These are phyloP conservation scores for Neofusicoccum kwambonambiense DNA, from an alignment of 2,329 filamentous ascomycete species.

Conservation along the genomic window DNA sequence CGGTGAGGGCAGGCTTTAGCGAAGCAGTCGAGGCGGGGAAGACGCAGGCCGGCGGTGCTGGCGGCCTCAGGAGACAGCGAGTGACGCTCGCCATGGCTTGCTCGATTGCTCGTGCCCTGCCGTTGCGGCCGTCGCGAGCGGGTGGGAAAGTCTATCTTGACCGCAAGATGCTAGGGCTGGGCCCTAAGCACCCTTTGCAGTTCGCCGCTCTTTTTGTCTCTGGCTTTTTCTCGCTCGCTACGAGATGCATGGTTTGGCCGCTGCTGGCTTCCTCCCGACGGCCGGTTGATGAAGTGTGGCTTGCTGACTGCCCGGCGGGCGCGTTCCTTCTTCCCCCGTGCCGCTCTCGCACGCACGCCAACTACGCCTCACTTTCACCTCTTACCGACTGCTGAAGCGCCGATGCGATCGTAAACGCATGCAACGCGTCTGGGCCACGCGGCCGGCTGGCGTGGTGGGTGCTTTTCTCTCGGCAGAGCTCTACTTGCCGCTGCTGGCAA, in stretches of 20 bases:
- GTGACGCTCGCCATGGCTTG: background rate
- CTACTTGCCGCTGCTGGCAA: background rate
- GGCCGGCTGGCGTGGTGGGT: background rate
- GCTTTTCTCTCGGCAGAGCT: background rate
- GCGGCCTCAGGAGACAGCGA: background rate
- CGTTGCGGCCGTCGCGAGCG: background rate
- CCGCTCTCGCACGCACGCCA: background rate
- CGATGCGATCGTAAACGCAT: background rate
- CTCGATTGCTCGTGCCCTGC: background rate
- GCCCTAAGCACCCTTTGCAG: background rate
- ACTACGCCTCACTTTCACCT: background rate
- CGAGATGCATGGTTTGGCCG: background rate
- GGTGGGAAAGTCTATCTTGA: background rate
- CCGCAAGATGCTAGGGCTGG: slow-evolving; percentile 1
- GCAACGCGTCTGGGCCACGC: background rate
- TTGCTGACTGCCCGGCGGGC: background rate
- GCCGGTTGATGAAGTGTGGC: background rate
- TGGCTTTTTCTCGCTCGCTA: background rate
- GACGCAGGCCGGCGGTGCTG: no score
- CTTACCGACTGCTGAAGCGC: background rate
- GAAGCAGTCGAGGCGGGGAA: background rate
- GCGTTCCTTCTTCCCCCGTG: background rate
- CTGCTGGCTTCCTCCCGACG: background rate
- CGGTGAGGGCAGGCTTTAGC: background rate
- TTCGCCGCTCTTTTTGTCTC: background rate